Evolutionary conservation across 2,329 filamentous ascomycete species (phyloP).

Genomic region (Chrysosporium keratinophilum): DNA sequence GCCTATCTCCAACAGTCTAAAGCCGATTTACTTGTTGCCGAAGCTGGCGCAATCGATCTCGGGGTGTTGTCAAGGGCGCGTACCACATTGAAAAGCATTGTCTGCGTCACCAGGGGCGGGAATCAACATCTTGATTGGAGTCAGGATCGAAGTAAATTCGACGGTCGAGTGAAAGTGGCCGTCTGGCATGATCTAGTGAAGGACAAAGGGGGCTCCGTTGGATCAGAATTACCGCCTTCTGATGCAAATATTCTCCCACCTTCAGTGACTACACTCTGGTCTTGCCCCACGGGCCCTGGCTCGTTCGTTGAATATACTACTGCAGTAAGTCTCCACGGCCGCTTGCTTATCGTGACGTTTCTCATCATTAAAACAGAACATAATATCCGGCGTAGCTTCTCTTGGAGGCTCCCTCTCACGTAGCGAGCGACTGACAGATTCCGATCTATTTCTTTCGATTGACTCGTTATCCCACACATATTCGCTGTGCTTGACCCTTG

Average conservation of each 20-base stretch:
- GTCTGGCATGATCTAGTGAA: conserved; percentile 87
- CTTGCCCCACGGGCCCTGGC: conserved; percentile 38
- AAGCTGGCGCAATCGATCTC: conserved; percentile 77
- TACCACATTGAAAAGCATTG: conserved; percentile 60
- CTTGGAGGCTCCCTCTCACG: conserved; percentile 67
- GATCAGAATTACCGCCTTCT: conserved; percentile 53
- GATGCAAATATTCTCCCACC: conserved; percentile 44
- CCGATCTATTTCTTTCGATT: conserved; percentile 75
- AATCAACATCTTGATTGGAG: conserved; percentile 94
- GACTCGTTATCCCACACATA: conserved; percentile 72
- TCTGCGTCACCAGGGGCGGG: conserved; percentile 88
- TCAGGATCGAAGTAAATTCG: conserved; percentile 67
- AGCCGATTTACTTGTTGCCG: conserved; percentile 72
- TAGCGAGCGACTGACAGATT: conserved; percentile 58
- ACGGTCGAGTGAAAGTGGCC: conserved; percentile 64
- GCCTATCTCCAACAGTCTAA: conserved; percentile 61
- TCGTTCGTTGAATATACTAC: conserved; percentile 77
- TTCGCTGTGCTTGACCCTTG: conserved; percentile 66
- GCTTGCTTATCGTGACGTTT: neutral
- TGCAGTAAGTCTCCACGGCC: conserved; percentile 33
- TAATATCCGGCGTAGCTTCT: conserved; percentile 76
- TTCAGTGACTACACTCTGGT: conserved; percentile 36
- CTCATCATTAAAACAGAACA: conserved; percentile 44
- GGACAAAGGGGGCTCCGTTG: conserved; percentile 51
- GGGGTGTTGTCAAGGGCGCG: conserved; percentile 60